Base-by-base conservation (phyloP, 768 basidiomycete species). In the Tricholoma hemisulphureum region DNA sequence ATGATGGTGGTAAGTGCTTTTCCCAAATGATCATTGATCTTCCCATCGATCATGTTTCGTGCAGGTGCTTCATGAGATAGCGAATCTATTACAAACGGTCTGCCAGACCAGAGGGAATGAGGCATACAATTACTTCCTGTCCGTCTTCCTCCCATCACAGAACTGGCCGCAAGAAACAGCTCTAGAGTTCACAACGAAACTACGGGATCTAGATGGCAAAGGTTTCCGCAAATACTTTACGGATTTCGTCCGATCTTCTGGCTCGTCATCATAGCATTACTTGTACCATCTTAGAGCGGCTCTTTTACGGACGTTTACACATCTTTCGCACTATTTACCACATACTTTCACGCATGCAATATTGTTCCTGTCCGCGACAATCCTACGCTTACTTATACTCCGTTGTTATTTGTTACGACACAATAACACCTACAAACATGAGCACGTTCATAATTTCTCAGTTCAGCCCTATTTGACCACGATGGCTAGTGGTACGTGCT, bases 21-120 rank as follows among this genome's bases (percentile, higher is more conserved):
- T 18, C 48, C 37, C 46, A 35, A 34, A 9, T 21, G 48, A 23
- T 0, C 24, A 62, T 49, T 46, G 6, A 52, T 37, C 13, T 16
- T 11, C 48, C 10, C 13, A 5, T 49, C 16, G 16, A 29, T 18
- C 3, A 18, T 18, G 6, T 16, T 51, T n/a, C 2, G 16, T 18
- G 3, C 64, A 98, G 95, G 89, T 95, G 53, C 76, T 98, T 20
- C 84, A 91, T 62, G 97, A 99, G 69, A 88, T 98, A 55, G 89
- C 91, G 46, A 87, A 84, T 64, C 81, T 98, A 48, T 75, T 98
- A 37, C 92, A 97, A 68, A 78, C 83, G 0, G 81, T 96, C 7
- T 83, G 84, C 62, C 87, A 85, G 68, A 86, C 84, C 11, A 78
- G 97, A 61, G 91, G 91, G 1, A 73, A 83, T 51, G 96, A 98